Evolutionary conservation across 2,329 filamentous ascomycete genomes (phyloP).

Genomic region (Colletotrichum sp.): DNA sequence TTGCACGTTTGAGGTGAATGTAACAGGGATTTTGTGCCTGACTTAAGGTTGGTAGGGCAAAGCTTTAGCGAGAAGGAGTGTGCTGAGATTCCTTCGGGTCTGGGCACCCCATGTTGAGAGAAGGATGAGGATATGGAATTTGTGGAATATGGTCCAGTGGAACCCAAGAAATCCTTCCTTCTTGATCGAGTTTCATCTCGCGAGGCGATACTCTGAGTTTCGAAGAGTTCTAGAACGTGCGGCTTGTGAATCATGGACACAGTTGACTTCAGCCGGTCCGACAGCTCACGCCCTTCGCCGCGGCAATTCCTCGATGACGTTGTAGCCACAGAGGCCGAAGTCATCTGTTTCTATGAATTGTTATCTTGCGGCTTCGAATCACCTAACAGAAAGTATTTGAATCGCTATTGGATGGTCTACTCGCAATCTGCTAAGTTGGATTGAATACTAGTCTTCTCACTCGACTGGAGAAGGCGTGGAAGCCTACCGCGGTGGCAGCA

Average conservation of each 20-base stretch:
- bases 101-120: background rate
- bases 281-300: background rate
- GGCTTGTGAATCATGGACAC: background rate
- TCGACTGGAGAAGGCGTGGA: background rate
- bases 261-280: background rate
- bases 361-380: too few species aligned
- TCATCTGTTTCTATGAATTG: background rate
- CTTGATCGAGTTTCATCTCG: background rate
- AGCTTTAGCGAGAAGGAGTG: background rate
- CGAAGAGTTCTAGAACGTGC: background rate
- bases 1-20: background rate
- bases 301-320: accelerated
- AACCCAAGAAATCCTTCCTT: background rate
- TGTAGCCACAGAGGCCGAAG: background rate
- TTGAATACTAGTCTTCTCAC: background rate
- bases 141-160: background rate
- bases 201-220: background rate
- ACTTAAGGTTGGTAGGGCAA: background rate
- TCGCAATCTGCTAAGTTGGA: background rate
- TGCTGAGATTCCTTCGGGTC: background rate
- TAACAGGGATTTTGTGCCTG: background rate
- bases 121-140: background rate
- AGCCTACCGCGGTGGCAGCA: too few species aligned
- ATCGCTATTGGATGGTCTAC: too few species aligned
- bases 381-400: too few species aligned